Conservation (phyloP, 345 rosid genomes). For the Acer saccharum region DNA sequence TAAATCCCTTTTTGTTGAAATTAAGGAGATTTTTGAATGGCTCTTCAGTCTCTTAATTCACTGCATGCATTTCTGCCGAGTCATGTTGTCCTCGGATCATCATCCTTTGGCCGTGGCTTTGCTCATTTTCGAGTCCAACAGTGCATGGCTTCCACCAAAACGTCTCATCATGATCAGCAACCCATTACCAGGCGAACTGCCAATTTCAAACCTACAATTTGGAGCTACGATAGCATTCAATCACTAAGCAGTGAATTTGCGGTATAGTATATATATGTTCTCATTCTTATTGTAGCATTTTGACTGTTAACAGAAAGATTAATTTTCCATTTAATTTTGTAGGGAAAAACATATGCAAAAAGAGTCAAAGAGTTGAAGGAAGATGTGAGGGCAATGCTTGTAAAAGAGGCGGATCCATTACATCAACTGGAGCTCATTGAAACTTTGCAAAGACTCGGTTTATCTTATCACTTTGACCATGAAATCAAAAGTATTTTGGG, state of each 20-base stretch:
- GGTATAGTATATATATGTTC: conserved; percentile 11
- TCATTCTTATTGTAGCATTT: too few species aligned
- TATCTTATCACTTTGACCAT: conserved; percentile 34
- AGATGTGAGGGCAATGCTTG: conserved; percentile 13
- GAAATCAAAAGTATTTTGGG: conserved; percentile 24
- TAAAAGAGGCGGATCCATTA: neutral
- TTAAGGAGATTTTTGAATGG: neutral
- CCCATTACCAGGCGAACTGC: conserved; percentile 27
- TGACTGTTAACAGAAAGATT: neutral
- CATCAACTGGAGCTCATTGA: conserved; percentile 38
- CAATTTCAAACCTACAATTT: conserved; percentile 35
- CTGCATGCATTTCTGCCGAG: neutral
- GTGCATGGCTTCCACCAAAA: neutral
- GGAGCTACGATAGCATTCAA: conserved; percentile 36
- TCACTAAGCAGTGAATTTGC: conserved; percentile 26
- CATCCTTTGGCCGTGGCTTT: neutral
- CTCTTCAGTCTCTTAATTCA: neutral
- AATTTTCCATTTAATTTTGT: neutral
- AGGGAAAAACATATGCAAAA: conserved; percentile 15
- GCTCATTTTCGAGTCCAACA: neutral
- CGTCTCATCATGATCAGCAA: neutral
- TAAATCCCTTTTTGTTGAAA: too few species aligned
- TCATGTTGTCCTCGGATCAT: neutral
- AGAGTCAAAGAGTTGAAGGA: neutral
- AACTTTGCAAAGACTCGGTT: conserved; percentile 37